Base-by-base conservation (phyloP, 305 asterid genomes). In the Nicotiana rustica region DNA sequence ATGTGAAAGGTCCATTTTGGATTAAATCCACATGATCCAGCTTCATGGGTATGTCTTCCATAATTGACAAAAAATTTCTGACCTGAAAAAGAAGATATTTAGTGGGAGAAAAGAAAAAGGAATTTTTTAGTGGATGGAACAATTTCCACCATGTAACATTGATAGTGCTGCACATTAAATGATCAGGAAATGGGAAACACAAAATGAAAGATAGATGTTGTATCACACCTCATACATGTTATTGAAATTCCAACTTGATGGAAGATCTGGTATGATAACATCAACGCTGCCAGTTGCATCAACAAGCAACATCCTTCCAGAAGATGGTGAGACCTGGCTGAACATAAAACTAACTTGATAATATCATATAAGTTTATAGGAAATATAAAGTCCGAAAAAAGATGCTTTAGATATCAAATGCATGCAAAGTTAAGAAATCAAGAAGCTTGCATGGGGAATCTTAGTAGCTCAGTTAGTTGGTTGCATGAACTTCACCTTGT, bases 271-370 rank as follows among this genome's bases (percentile, higher is more conserved):
- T 86, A 86, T 83, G 79, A 86, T 62, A 82, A 92, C 90, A 85
- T 96, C 98, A 60, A 96, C 85, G 78, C 89, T 83, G 31, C 98
- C 98, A 71, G 98, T 94, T 73, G 98, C 93, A 88, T 96, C 99
- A 87, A 87, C 92, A 86, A 96, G 93, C 88, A 93, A 94, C 88
- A 94, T 82, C 87, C 92, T 89, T 91, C 99, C 98, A 84, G 98
- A 92, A 67, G 92, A 90, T 64, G 64, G 79, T 81, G 97, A 93
- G 85, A 91, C 81, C 99, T 96, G 87, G 80, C 91, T 47, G 83
- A 77, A 82, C 82, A 78, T 69, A 82, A 85, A 19, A 73, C 47
- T 75, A 82, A 56, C 52, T 78, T 68, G 71, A 78, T 83, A 78
- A 86, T 69, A 81, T 38, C 17, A 66, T 61, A 29, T 5, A 75